These are phyloP conservation scores for Francoa sonchifolia DNA, from an alignment of 441 rosid genomes.

Conservation along the genomic window DNA sequence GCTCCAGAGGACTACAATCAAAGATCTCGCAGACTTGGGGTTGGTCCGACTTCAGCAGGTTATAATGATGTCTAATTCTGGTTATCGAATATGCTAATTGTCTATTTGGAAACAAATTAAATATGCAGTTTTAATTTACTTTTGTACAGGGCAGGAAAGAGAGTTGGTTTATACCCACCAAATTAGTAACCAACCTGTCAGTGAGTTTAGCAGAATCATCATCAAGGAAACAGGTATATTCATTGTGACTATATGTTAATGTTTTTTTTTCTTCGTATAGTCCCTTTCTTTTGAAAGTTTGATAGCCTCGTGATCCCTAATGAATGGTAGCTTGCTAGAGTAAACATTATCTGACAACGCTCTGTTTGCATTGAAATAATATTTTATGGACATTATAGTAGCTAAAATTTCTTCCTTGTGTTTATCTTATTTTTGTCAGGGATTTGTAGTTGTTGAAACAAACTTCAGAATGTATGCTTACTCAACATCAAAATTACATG, in stretches of 20 bases:
- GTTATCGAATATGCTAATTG: background rate
- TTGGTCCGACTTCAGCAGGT: conserved; percentile 96
- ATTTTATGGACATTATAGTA: background rate
- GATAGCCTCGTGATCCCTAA: too few relatives aligned
- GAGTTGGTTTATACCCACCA: conserved; percentile 96
- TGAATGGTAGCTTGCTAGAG: too few relatives aligned
- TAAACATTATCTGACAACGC: too few relatives aligned
- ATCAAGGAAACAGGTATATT: conserved; percentile 61
- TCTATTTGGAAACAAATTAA: conserved; percentile 7
- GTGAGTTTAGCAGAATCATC: conserved; percentile 86
- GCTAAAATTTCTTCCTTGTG: conserved; percentile 3
- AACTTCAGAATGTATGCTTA: conserved; percentile 88
- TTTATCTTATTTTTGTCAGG: conserved; percentile 31
- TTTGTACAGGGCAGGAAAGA: conserved; percentile 77
- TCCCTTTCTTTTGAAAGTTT: too few relatives aligned
- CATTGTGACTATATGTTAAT: background rate
- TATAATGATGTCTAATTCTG: conserved; percentile 10
- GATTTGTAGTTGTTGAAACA: conserved; percentile 84
- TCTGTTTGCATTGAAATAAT: too few relatives aligned
- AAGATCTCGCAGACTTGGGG: conserved; percentile 93
- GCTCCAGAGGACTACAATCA: conserved; percentile 46
- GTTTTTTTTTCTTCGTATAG: background rate
- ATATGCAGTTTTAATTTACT: conserved; percentile 7
- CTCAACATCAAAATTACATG: conserved; percentile 82
- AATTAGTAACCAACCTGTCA: conserved; percentile 78